phyloP scores from a whole-genome alignment of 495 filamentous ascomycete species.

The Penicillium coprophilum region DNA sequence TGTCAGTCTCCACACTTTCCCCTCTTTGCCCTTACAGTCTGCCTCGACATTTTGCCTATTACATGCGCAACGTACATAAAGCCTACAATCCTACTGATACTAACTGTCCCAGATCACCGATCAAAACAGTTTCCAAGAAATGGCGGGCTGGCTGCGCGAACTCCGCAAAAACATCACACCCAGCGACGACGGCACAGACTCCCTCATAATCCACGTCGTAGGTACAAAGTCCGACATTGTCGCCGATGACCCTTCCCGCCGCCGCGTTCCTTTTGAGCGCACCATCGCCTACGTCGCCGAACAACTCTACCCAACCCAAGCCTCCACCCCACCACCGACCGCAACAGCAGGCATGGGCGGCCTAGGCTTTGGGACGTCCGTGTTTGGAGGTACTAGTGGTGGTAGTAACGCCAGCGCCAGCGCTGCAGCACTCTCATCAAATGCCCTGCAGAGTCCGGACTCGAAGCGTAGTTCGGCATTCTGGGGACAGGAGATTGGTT shows the following conservation, averaged over 20 bases:
- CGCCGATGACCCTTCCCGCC: constrained; percentile 67
- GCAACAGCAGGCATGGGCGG: constrained; percentile 33
- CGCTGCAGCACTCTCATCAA: constrained; percentile 32
- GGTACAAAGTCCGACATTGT: constrained; percentile 95
- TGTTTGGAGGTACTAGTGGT: constrained; percentile 17
- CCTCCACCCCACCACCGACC: constrained; percentile 64
- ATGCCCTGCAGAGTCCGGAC: constrained; percentile 56
- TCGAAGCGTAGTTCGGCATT: constrained; percentile 80
- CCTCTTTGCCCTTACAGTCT: not conserved
- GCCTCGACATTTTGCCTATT: not conserved
- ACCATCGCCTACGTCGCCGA: constrained; percentile 95
- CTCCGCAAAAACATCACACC: constrained; percentile 63
- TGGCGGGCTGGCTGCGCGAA: constrained; percentile 89
- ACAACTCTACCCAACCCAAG: constrained; percentile 68
- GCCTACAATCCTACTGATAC: not conserved
- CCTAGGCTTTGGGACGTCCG: constrained; percentile 14
- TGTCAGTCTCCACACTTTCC: constrained; percentile 13
- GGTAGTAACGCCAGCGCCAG: constrained; percentile 26
- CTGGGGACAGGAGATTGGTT: constrained; percentile 89
- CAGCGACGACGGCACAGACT: constrained; percentile 37
- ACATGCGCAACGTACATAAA: not conserved
- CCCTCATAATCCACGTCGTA: constrained; percentile 92
- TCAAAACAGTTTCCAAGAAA: constrained; percentile 81
- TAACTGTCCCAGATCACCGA: constrained; percentile 61
- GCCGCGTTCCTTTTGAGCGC: constrained; percentile 87